Conservation (phyloP, 305 asterid species). For the Fraxinus nigra region DNA sequence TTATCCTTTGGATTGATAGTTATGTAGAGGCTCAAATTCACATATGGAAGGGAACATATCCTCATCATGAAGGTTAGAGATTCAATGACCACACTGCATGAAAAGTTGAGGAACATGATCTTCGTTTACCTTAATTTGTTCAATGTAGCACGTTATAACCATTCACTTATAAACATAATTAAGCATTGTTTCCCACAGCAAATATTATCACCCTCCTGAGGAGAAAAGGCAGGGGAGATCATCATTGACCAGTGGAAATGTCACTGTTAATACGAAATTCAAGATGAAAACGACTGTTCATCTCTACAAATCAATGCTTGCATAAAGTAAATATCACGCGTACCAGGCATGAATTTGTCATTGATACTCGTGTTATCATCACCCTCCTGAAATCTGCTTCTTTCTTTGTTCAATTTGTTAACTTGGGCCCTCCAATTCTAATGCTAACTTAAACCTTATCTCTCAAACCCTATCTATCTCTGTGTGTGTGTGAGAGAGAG, state of each 20-base stretch:
- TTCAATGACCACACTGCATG: background rate
- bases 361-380: conserved; percentile 5
- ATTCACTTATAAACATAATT: background rate
- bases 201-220: background rate
- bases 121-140: background rate
- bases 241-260: conserved; percentile 37
- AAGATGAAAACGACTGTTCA: conserved; percentile 44
- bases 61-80: background rate
- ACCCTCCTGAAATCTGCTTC: background rate
- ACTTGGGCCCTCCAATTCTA: conserved; percentile 15
- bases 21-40: background rate
- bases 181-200: background rate
- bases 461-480: no score
- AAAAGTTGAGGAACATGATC: background rate
- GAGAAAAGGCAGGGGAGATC: background rate
- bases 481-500: no score
- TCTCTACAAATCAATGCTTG: conserved; percentile 22
- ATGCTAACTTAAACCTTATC: conserved; percentile 21
- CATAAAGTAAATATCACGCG: conserved; percentile 24
- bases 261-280: conserved; percentile 20
- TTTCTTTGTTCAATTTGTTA: conserved; percentile 13
- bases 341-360: background rate
- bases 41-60: background rate
- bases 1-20: no score
- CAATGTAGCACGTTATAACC: background rate